phyloP scores from a whole-genome alignment of 768 basidiomycete genomes.

The Epithele typhae region DNA sequence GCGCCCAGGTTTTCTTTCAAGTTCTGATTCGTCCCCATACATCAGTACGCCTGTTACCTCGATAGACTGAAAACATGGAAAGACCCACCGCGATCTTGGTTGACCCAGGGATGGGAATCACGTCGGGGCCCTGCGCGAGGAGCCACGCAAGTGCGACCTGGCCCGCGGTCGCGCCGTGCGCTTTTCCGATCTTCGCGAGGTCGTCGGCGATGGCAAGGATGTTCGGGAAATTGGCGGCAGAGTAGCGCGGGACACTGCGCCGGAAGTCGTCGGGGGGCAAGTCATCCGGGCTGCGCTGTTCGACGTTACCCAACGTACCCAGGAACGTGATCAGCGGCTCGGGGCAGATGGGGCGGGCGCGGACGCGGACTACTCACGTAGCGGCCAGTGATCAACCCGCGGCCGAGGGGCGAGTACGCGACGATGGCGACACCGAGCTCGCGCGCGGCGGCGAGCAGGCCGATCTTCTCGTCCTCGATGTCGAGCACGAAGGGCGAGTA shows the following conservation, averaged over 20 bases:
- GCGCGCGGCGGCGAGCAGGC: constrained; percentile 34
- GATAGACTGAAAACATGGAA: not conserved
- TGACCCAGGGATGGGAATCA: constrained; percentile 13
- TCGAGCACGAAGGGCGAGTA: constrained; percentile 42
- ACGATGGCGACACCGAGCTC: constrained; percentile 43
- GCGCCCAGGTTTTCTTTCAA: constrained; percentile 7
- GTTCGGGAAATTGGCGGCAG: constrained; percentile 40
- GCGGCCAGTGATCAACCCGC: constrained; percentile 26
- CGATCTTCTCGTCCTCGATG: constrained; percentile 37
- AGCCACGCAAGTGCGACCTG: constrained; percentile 33
- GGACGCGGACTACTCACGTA: constrained; percentile 18
- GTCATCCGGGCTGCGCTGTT: constrained; percentile 18
- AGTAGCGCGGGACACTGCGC: constrained; percentile 20
- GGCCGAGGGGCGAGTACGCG: constrained; percentile 37
- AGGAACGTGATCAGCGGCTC: too few relatives aligned
- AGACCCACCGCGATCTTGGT: constrained; percentile 1
- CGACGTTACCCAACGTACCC: too few relatives aligned
- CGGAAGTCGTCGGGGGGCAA: constrained; percentile 27
- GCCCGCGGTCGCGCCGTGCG: constrained; percentile 27
- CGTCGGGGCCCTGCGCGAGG: constrained; percentile 23
- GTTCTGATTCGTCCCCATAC: too few relatives aligned
- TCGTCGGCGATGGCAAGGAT: constrained; percentile 34
- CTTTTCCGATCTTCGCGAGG: constrained; percentile 29
- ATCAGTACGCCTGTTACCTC: too few relatives aligned
- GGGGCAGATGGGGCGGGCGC: too few relatives aligned